A percentile compares a stretch with the other conserved stretches of the same genome.
These are phyloP conservation scores for Dimocarpus longan DNA, from an alignment of 345 rosid species.

Conservation along the genomic window DNA sequence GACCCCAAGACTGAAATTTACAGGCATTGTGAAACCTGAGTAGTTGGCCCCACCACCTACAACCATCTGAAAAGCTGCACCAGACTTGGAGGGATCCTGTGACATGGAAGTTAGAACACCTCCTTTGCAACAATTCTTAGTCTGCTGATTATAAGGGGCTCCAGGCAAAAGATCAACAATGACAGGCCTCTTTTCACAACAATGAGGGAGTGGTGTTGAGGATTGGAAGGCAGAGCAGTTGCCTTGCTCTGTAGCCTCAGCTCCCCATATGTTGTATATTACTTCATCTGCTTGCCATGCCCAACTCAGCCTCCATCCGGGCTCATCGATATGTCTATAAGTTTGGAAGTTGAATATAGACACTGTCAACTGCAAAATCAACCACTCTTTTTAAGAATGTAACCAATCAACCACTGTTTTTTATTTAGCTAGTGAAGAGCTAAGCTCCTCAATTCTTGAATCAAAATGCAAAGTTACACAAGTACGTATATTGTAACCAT, in stretches of 20 bases:
- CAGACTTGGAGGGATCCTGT: constrained; percentile 53
- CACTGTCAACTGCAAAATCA: constrained; percentile 50
- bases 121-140: constrained; percentile 75
- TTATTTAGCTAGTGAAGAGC: too few relatives aligned
- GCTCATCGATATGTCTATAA: constrained; percentile 71
- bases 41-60: constrained; percentile 30
- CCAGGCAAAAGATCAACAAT: constrained; percentile 82
- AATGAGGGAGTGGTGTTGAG: constrained; percentile 52
- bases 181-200: constrained; percentile 60
- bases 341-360: constrained; percentile 62
- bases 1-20: constrained; percentile 58
- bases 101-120: constrained; percentile 66
- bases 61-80: constrained; percentile 54
- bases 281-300: constrained; percentile 60
- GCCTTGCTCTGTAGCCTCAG: constrained; percentile 87
- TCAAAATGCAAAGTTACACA: too few relatives aligned
- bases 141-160: constrained; percentile 53
- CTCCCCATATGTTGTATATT: constrained; percentile 76
- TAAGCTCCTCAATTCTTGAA: too few relatives aligned
- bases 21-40: constrained; percentile 47
- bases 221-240: constrained; percentile 60
- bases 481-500: too few relatives aligned
- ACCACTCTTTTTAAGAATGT: too few relatives aligned
- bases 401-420: too few relatives aligned
- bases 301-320: constrained; percentile 89